These are phyloP conservation scores for Trichoderma sp. DNA, from an alignment of 2,329 filamentous ascomycete genomes.

Conservation along the genomic window DNA sequence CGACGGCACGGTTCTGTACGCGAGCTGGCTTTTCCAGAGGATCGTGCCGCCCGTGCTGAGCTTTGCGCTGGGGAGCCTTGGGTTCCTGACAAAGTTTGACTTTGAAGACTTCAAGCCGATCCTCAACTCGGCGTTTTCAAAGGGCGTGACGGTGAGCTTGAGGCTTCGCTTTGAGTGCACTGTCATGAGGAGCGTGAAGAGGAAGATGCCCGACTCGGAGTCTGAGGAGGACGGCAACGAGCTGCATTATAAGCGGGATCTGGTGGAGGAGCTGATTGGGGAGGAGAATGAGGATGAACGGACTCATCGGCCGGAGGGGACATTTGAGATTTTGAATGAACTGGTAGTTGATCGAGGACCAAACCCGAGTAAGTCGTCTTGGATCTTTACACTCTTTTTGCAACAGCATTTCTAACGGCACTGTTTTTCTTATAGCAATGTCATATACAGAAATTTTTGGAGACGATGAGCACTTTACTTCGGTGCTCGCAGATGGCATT, in stretches of 20 bases:
- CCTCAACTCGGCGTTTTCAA: conserved; percentile 68
- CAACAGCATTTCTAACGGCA: not conserved
- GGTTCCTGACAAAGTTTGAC: conserved; percentile 96
- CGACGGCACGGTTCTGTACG: conserved; percentile 95
- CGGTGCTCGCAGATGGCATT: conserved; percentile 86
- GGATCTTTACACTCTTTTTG: not conserved
- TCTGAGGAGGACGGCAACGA: conserved; percentile 40
- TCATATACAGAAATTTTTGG: conserved; percentile 89
- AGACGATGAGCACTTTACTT: conserved; percentile 93
- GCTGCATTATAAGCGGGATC: conserved; percentile 52
- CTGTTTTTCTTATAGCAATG: conserved; percentile 60
- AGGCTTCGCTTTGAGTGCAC: conserved; percentile 89
- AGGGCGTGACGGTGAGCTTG: conserved; percentile 86
- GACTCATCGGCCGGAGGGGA: conserved; percentile 81
- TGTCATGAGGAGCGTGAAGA: conserved; percentile 74
- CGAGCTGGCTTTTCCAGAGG: conserved; percentile 94
- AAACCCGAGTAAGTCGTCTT: conserved; percentile 70
- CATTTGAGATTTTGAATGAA: conserved; percentile 91
- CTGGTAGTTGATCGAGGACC: conserved; percentile 94
- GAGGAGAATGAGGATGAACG: conserved; percentile 79
- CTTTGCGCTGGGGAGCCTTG: conserved; percentile 86
- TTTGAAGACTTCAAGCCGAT: conserved; percentile 72
- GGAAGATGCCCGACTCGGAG: conserved; percentile 29
- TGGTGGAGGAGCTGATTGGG: conserved; percentile 87
- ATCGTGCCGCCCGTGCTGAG: conserved; percentile 91